Base-by-base conservation (phyloP, 2,329 filamentous ascomycete species). In the Pestalotiopsis sp. region DNA sequence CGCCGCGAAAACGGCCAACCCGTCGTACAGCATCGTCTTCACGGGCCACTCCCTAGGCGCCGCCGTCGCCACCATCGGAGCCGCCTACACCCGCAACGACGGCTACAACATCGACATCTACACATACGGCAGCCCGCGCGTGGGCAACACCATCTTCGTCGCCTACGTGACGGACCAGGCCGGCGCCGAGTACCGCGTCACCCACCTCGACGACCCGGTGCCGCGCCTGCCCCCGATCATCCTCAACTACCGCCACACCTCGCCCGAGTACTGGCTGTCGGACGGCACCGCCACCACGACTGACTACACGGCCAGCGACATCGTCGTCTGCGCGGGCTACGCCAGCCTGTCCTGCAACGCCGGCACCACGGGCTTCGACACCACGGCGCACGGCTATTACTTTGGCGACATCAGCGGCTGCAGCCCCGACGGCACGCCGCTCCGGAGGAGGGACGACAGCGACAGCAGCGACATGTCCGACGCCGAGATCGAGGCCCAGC, bases 1-100 rank as follows among this genome's bases (percentile, higher is more conserved):
- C 23, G 69, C 76, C 1, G 87, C 87, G 3, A 76, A 75, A 55
- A 74, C 75, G 1, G 76, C 81, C 36, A 79, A 88, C 79, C 88
- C 89, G 1, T 71, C 69, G 62, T 91, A 86, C 81, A 77, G 77
- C 60, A 75, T 92, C 75, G 76, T 91, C 20, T 78, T 85, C n/a
- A 89, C 90, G 0, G 92, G 91, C 45, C 91, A 93, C 81, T 91
- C 89, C 11, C 87, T 93, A 3, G 91, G 91, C 62, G 91, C 83
- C 31, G 90, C 90, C 6, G 81, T 93, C 2, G 89, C 86, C 52
- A 88, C 86, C 6, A 76, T 93, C 4, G 90, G 84, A 0, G 87
- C 84, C 0, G 87, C 85, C 0, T 83, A 87, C 72, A 79, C 92
- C 23, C 85, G 90, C 61, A 76, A 77, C 5, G 74, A 76, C 11